Base-by-base conservation (phyloP, 2,329 filamentous ascomycete genomes). In the Pestalotiopsis sp. region DNA sequence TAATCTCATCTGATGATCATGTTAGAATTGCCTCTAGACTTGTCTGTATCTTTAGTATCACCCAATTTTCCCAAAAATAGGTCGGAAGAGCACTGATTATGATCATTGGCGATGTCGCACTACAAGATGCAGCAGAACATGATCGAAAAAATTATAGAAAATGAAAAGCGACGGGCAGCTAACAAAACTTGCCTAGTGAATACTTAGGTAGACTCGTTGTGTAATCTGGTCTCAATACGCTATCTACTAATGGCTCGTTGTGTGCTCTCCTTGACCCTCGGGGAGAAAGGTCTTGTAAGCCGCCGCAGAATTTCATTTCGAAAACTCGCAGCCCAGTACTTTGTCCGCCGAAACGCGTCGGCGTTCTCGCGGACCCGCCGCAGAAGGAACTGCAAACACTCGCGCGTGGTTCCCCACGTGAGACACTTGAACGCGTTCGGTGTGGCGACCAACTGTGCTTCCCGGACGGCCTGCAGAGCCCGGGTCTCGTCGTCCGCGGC, bases 341-440 rank as follows among this genome's bases (percentile, higher is more conserved):
- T 63, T 3, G 60, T 63, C 38, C 60, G 38, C n/a, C 38, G 36
- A 9, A 63, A 38, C 31, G 60, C 60, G 12, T 45, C 60, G 2
- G 31, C 31, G 20, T 63, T 63, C 60, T 63, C 60, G 7, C 12
- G 17, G n/a, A 45, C 20, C 60, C 60, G 36, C 13, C 60, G 60
- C 9, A 39, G 31, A 23, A 64, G 62, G 41, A 6, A 64, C 23
- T 39, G 25, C 20, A 64, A 4, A 36, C 62, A 64, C 49, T 64
- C 62, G n/a, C 41, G 17, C 27, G 38, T 39, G 0, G 62, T 25
- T 12, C 62, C 62, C 62, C 62, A 64, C 17, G 39, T 11, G 7
- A 56, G 20, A 64, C 62, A 64, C n/a, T 64, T 64, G 41, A 25
- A 64, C 12, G 14, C 41, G 3, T 39, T 64, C 3, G 62, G 62